phyloP scores from a whole-genome alignment of 495 filamentous ascomycete species.

The Xylaria curta region DNA sequence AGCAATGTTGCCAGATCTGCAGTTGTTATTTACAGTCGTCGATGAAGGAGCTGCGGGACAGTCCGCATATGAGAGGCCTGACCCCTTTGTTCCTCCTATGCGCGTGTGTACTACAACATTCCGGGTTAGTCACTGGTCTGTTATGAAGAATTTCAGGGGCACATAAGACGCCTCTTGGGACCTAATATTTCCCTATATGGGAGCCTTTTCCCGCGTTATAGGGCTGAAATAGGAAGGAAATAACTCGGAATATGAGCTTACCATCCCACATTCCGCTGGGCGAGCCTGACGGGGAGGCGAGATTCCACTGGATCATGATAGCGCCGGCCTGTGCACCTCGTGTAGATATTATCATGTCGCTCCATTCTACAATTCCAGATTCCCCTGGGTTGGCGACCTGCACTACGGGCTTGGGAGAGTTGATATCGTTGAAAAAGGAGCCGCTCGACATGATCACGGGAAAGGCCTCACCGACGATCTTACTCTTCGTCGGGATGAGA shows the following conservation, averaged over 20 bases:
- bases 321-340: slow-evolving; percentile 78
- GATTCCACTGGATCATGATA: slow-evolving; percentile 87
- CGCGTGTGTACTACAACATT: slow-evolving; percentile 64
- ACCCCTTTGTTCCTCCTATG: slow-evolving; percentile 79
- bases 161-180: not conserved
- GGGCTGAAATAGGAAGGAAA: too few species aligned
- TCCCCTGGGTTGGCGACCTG: slow-evolving; percentile 77
- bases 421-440: slow-evolving; percentile 67
- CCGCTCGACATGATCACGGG: slow-evolving; percentile 80
- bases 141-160: not conserved
- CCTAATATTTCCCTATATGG: not conserved
- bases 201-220: too few species aligned
- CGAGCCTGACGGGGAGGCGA: slow-evolving; percentile 64
- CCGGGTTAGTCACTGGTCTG: not conserved
- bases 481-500: slow-evolving; percentile 71
- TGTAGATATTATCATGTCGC: slow-evolving; percentile 76
- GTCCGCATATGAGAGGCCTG: slow-evolving; percentile 71
- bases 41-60: slow-evolving; percentile 70
- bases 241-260: not conserved
- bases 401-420: slow-evolving; percentile 70
- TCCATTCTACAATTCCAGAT: slow-evolving; percentile 77
- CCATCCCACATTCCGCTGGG: slow-evolving; percentile 88
- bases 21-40: slow-evolving; percentile 55
- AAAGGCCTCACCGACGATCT: slow-evolving; percentile 84
- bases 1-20: slow-evolving; percentile 70